Evolutionary conservation across 225 moss, liverwort and hornwort species (phyloP), one percentile per base, ranked within the genome.

Genomic region (Physcomitrellopsis africana): DNA sequence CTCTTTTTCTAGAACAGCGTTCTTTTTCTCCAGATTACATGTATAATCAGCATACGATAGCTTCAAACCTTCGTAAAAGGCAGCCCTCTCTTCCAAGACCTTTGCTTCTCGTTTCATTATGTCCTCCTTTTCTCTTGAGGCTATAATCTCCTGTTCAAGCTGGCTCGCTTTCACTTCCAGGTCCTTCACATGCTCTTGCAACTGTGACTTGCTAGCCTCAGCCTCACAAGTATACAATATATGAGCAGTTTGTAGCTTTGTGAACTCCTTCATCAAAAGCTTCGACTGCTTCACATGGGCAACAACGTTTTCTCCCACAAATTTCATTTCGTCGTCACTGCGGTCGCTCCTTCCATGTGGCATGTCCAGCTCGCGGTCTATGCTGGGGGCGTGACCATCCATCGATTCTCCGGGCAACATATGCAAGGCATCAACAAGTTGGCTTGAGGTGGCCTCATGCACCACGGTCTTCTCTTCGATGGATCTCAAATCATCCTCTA

Each of bases 381-480:
- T 61, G 60, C 42, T 67, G 27, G 60, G 10, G 10, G 60, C 53
- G 17, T 58, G 75, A 67, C 27, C 78, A 52, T 70, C 60, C 27
- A 72, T 45, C 57, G 68, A 19, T 43, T 79, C 74, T 4, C 45
- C 45, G 52, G 45, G 59, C 60, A 42, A 60, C 20, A 55, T 58
- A 26, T 71, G 65, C 7, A 37, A 37, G 32, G 32, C 4, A 37
- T 7, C 32, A 37, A 37, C 4, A 37, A 37, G 32, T 1, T 37
- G 32, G 32, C 32, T 68, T 72, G 72, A 57, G 24, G 20, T 45
- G n/a, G 75, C 78, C 72, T 85, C 85, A 60, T 77, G 80, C 27
- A 80, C 80, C 43, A 77, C 77, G 12, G 63, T 83, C 37, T 82
- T 83, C 70, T 86, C 83, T 66, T 82, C 77, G n/a, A 83, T 72